Evolutionary conservation across 495 filamentous ascomycete genomes (phyloP), one percentile per base, ranked within the genome.

Genomic region (Aspergillus leporis): DNA sequence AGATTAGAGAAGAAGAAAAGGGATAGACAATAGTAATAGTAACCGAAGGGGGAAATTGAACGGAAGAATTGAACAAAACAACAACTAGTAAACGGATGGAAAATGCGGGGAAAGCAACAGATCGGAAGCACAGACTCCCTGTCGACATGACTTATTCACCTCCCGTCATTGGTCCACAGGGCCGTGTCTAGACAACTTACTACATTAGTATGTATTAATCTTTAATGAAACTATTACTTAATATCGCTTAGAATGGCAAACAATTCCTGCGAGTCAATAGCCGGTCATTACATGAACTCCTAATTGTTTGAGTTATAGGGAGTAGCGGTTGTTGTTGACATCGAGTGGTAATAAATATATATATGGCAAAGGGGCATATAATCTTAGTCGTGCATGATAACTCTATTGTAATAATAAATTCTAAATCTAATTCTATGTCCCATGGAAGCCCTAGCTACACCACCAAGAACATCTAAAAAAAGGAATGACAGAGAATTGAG

Each of bases 81-180:
- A 5, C 10, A 3, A 6, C 5, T 38, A 38, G 9, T 32, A 32
- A 32, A 5, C 30, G 9, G 9, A 5, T 32, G 38, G 59, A 61
- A 68, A 65, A 70, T 50, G 56, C 56, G 66, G 68, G 68, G 68
- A 58, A 57, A 63, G 34, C 45, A n/a, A n/a, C n/a, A 34, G 14
- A 41, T 41, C 19, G 28, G 34, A 55, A 5, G 36, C 36, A 14
- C 28, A 19, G 40, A 16, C 40, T 16, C 21, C n/a, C 25, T 51
- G 3, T 28, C 25, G 25, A 28, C 25, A 23, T 55, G 51, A 53
- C 43, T 34, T 43, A 22, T 53, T 18, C 2, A 10, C 10, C n/a
- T 14, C 41, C 28, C 22, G 30, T 48, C 19, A 47, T 53, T 60
- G 40, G 51, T 18, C 38, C 25, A 28, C 25, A 28, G 25, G 25